Evolutionary conservation across 1,284 basidiomycete species (phyloP), one percentile per base, ranked within the genome.

Genomic region (Ustanciosporium gigantosporum): DNA sequence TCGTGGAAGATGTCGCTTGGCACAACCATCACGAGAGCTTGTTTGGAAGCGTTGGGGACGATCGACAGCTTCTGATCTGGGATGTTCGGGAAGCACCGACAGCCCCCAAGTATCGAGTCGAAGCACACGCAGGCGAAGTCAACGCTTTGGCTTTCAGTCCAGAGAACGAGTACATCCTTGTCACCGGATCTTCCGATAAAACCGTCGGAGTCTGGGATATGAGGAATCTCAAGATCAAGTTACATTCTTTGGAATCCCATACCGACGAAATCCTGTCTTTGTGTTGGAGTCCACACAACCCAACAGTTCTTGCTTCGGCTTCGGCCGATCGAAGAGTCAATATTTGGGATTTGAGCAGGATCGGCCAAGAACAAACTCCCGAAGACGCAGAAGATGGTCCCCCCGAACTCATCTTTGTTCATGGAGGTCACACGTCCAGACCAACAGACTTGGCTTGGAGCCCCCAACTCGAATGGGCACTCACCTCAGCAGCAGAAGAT

Each of bases 321-420:
- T 90, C 89, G 0, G 88, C 90, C 43, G 94, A 99, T 77, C 84
- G 95, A 25, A 84, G 95, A 17, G 85, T 98, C 58, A 94, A 95
- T 69, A 82, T 98, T 40, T 99, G 95, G 95, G 93, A 99, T 80
- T 80, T 97, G 41, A 84, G 87, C 29, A 85, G 88, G 65, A 96
- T 98, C 62, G 94, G 94, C 1, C 86, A 88, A 41, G 95, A 98
- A 79, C 94, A 98, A 79, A 91, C 90, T 0, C 93, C 94, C 2
- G 94, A 98, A 68, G 94, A 98, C 74, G 90, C 91, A 41, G 95
- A 98, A 79, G 94, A 98, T 74, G 94, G 95, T 6, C 64, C 95
- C 3, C 93, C 94, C 3, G 76, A 77, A 36, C 44, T 77, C 7
- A 51, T 77, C 23, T 77, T 77, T 44, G 71, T 76, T 0, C 76